phyloP scores from a whole-genome alignment of 225 moss, liverwort and hornwort species.

The Ulota crispa region DNA sequence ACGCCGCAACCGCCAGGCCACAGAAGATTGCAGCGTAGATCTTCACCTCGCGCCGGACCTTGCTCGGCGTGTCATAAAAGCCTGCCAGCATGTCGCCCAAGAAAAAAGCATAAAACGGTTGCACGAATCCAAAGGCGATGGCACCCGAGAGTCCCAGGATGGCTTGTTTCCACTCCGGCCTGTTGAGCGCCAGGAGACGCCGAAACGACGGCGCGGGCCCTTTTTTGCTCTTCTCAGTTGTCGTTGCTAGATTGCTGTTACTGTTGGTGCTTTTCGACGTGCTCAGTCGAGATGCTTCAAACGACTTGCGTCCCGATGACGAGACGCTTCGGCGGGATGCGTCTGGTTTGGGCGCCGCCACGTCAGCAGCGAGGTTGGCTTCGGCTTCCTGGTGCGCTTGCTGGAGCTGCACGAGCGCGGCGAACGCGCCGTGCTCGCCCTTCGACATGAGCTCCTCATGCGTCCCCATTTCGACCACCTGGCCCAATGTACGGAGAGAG shows the following conservation, averaged over 20 bases:
- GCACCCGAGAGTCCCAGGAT: constrained; percentile 66
- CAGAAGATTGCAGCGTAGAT: constrained; percentile 54
- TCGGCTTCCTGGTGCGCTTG: constrained; percentile 60
- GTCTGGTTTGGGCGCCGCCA: not conserved
- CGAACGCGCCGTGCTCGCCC: constrained; percentile 49
- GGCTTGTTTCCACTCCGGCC: constrained; percentile 77
- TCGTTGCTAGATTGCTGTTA: not conserved
- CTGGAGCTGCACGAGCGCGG: constrained; percentile 53
- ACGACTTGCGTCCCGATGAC: constrained; percentile 27
- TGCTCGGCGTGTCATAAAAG: constrained; percentile 40
- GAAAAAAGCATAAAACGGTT: constrained; percentile 67
- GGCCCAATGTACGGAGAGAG: no score
- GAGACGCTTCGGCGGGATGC: constrained; percentile 24
- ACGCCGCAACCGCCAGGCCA: constrained; percentile 66
- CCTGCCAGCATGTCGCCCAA: constrained; percentile 71
- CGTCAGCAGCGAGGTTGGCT: not conserved
- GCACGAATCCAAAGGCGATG: constrained; percentile 74
- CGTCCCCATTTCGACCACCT: constrained; percentile 55
- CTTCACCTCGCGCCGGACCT: constrained; percentile 42
- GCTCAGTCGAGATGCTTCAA: constrained; percentile 28
- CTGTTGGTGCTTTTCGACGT: constrained; percentile 19
- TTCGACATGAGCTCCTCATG: constrained; percentile 53
- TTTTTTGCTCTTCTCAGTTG: constrained; percentile 11
- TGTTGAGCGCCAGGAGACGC: constrained; percentile 75
- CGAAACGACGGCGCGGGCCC: constrained; percentile 52